Evolutionary conservation across 805 yeast species (phyloP).

Genomic region (Metschnikowia noctiluminum): DNA sequence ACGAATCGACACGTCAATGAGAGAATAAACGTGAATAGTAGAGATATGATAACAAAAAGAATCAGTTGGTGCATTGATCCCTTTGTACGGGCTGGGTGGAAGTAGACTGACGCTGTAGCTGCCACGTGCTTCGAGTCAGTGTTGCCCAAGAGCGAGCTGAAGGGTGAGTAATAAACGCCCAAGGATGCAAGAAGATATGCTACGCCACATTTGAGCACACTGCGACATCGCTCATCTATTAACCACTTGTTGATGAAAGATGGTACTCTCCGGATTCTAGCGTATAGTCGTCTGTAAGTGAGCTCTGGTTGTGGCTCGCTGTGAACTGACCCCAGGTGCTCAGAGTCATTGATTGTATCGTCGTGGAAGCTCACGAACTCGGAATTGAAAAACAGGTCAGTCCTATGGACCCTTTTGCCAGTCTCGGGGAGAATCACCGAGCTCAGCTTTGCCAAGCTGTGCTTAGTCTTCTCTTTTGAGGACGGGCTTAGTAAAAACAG

Average conservation of each 20-base stretch:
- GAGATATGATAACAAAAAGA: constrained; percentile 53
- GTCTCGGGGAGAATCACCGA: constrained; percentile 40
- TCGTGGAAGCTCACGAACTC: constrained; percentile 24
- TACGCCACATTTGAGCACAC: constrained; percentile 62
- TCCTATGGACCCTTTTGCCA: constrained; percentile 37
- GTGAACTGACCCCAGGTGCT: constrained; percentile 8
- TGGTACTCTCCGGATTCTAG: not conserved
- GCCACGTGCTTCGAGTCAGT: constrained; percentile 77
- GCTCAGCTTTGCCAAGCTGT: constrained; percentile 20
- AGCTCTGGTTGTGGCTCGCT: not conserved
- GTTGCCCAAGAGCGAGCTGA: constrained; percentile 52
- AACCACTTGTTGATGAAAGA: not conserved
- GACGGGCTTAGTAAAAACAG: constrained; percentile 8
- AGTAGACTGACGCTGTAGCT: constrained; percentile 80
- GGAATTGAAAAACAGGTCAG: constrained; percentile 26
- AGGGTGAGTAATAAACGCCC: constrained; percentile 57
- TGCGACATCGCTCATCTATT: constrained; percentile 18
- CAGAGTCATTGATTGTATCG: constrained; percentile 16
- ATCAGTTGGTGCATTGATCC: constrained; percentile 81
- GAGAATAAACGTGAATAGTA: constrained; percentile 51
- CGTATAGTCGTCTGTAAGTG: not conserved
- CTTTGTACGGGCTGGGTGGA: constrained; percentile 74
- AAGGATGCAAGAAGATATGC: constrained; percentile 72
- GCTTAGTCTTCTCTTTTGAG: not conserved
- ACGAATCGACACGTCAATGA: constrained; percentile 51